Evolutionary conservation across 805 yeast species (phyloP), one percentile per base, ranked within the genome.

Genomic region (Candida alai): DNA sequence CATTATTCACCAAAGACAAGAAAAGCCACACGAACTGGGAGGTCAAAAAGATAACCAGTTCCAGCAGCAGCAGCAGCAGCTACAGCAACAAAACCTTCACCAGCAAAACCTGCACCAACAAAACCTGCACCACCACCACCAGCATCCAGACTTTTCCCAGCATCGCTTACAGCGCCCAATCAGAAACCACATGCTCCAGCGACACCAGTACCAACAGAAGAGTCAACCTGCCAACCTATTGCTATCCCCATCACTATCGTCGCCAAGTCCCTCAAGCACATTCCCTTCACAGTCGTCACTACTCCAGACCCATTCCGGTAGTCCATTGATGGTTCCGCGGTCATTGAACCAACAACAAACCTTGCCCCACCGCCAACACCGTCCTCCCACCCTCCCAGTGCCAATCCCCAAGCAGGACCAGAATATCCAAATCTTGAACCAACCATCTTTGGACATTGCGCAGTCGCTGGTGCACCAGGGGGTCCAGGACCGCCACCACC

Each of bases 231-330:
- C n/a, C n/a, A n/a, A n/a, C n/a, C n/a, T n/a, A n/a, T n/a, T n/a
- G 25, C n/a, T 34, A 25, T 21, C 44, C 35, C 13, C 21, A 19
- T 24, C 38, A 17, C 30, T 36, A 36, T 19, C 33, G 24, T 16
- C 34, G 26, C 8, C 39, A 38, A 22, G 43, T 36, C 11, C n/a
- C 12, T 23, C 39, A 19, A 32, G 36, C 37, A 23, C 35, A 32
- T 12, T 18, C 34, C 29, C 28, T 20, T 23, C 11, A 12, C 34
- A 22, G 11, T 19, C 31, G 9, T 25, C 32, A 9, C 9, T 29
- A 8, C 22, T 15, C 17, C 26, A 19, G 33, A 35, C 23, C 16
- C 24, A 20, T 19, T n/a, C n/a, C n/a, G 22, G 24, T n/a, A n/a
- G 24, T 5, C 32, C 32, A 4, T 29, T 29, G 17, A 29, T 29